phyloP scores from a whole-genome alignment of 1,284 basidiomycete genomes.

The Taiwanofungus camphoratus region DNA sequence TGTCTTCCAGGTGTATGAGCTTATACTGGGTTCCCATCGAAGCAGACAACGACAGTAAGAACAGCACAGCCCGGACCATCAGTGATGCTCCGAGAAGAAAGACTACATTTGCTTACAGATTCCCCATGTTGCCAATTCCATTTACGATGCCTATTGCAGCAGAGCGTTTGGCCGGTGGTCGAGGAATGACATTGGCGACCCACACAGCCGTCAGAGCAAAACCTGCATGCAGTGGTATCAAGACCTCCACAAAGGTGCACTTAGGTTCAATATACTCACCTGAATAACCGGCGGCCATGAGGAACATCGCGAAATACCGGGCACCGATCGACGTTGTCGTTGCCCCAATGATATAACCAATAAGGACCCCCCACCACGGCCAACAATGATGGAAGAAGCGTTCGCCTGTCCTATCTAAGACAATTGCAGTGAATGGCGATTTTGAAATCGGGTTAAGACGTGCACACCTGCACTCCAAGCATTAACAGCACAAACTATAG shows the following conservation, averaged over 20 bases:
- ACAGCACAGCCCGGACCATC: no score
- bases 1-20: constrained; percentile 33
- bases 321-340: constrained; percentile 47
- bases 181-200: constrained; percentile 56
- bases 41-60: no score
- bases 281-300: constrained; percentile 53
- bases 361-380: constrained; percentile 55
- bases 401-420: constrained; percentile 60
- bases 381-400: constrained; percentile 62
- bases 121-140: constrained; percentile 36
- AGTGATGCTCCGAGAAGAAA: neutral
- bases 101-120: constrained; percentile 25
- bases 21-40: constrained; percentile 21
- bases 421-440: no score
- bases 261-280: constrained; percentile 30
- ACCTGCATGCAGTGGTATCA: constrained; percentile 31
- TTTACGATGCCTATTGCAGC: constrained; percentile 41
- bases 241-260: neutral
- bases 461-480: constrained; percentile 60
- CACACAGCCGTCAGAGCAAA: constrained; percentile 57
- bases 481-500: constrained; percentile 49
- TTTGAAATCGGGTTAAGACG: no score
- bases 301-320: constrained; percentile 61
- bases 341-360: constrained; percentile 59
- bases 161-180: constrained; percentile 56